Percentiles rank a stretch among this genome's conserved stretches.
Conservation (phyloP, 352 stramenopile genomes). For the Pythium sukuiense region DNA sequence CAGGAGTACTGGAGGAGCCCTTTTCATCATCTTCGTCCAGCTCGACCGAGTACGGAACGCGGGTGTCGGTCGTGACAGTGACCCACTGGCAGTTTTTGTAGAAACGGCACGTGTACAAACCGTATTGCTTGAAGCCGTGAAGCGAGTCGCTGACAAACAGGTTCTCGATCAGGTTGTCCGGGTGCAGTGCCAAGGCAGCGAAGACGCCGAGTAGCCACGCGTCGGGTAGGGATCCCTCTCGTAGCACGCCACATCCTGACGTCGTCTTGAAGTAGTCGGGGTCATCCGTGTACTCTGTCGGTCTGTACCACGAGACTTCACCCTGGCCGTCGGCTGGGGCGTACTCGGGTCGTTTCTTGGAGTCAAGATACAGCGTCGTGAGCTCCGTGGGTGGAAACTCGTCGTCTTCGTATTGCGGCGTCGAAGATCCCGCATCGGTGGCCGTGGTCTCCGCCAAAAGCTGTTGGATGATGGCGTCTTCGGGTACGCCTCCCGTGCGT, state of each 20-base stretch:
- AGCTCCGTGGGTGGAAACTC: slow-evolving; percentile 45
- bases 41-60: slow-evolving; percentile 66
- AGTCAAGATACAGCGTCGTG: slow-evolving; percentile 60
- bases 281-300: slow-evolving; percentile 70
- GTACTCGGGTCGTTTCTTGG: slow-evolving; percentile 62
- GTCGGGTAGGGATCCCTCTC: slow-evolving; percentile 70
- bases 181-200: slow-evolving; percentile 75
- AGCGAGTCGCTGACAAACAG: slow-evolving; percentile 87
- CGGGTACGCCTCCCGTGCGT: slow-evolving; percentile 24
- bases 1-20: slow-evolving; percentile 32
- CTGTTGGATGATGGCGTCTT: slow-evolving; percentile 52
- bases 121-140: slow-evolving; percentile 76
- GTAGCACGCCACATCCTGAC: slow-evolving; percentile 52
- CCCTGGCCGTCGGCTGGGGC: slow-evolving; percentile 32
- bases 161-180: slow-evolving; percentile 89
- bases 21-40: slow-evolving; percentile 40
- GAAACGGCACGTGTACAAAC: slow-evolving; percentile 91
- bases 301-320: slow-evolving; percentile 58
- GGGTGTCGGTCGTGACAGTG: slow-evolving; percentile 87
- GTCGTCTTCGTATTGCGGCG: slow-evolving; percentile 52
- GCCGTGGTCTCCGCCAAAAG: slow-evolving; percentile 12
- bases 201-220: slow-evolving; percentile 87
- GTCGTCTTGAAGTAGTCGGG: slow-evolving; percentile 87
- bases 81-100: slow-evolving; percentile 91
- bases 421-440: neutral